Conservation (phyloP, 768 basidiomycete species). For the Pisolithus microcarpus region DNA sequence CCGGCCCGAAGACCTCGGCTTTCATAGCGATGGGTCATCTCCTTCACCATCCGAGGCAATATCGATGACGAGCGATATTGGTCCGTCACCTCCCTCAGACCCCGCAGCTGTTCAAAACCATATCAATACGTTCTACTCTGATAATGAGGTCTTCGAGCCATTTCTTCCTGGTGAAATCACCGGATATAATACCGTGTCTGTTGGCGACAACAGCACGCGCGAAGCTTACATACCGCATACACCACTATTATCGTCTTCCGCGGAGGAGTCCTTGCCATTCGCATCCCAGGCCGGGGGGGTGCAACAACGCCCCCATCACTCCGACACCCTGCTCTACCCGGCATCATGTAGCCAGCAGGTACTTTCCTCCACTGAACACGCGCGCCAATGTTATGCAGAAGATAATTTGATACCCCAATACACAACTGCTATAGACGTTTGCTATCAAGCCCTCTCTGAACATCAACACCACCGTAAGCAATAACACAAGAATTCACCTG, state of each 20-base stretch:
- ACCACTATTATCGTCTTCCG: constrained; percentile 18
- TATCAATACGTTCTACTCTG: constrained; percentile 34
- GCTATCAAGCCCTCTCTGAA: constrained; percentile 38
- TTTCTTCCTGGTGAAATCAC: constrained; percentile 37
- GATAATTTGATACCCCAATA: constrained; percentile 22
- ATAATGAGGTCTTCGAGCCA: constrained; percentile 35
- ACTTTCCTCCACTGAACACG: constrained; percentile 20
- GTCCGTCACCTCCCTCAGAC: constrained; percentile 27
- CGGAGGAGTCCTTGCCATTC: constrained; percentile 23
- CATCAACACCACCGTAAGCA: constrained; percentile 51
- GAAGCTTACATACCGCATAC: constrained; percentile 7
- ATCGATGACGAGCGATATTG: constrained; percentile 16
- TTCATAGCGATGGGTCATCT: constrained; percentile 5
- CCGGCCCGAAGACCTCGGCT: neutral
- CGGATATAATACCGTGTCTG: constrained; percentile 27
- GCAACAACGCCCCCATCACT: constrained; percentile 21
- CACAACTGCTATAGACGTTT: constrained; percentile 20
- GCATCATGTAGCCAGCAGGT: constrained; percentile 20
- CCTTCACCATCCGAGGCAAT: constrained; percentile 17
- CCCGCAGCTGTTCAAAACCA: constrained; percentile 30
- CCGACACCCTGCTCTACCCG: constrained; percentile 23
- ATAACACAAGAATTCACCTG: neutral
- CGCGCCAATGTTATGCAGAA: constrained; percentile 20
- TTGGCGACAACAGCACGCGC: constrained; percentile 30
- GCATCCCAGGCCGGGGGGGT: constrained; percentile 12